These are phyloP conservation scores for Pythium dissimile DNA, from an alignment of 352 stramenopile genomes.

Conservation along the genomic window DNA sequence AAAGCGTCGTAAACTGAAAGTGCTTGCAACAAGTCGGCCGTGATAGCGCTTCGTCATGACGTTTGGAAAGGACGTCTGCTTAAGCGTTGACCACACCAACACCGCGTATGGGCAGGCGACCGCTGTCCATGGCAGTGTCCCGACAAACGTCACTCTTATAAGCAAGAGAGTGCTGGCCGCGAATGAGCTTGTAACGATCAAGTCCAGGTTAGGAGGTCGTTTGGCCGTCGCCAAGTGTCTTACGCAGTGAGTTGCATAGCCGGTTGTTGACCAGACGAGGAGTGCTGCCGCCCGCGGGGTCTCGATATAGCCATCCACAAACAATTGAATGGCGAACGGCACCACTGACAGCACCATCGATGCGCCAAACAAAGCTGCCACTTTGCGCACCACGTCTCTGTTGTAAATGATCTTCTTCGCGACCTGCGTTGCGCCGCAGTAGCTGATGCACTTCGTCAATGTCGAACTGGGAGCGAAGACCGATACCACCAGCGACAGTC, in stretches of 20 bases:
- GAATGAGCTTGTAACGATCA: not conserved
- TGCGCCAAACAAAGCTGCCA: not conserved
- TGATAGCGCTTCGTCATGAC: not conserved
- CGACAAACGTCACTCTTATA: not conserved
- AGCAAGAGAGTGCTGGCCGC: conserved; percentile 3
- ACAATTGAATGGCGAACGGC: conserved; percentile 5
- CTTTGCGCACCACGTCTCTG: not conserved
- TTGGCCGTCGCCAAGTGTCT: not conserved
- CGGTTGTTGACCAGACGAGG: not conserved
- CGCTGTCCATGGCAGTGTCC: not conserved
- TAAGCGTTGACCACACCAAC: not conserved
- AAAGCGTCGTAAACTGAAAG: not conserved
- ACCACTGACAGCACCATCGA: not conserved
- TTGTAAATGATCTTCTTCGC: conserved; percentile 1
- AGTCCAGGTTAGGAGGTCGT: not conserved
- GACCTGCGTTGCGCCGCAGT: conserved; percentile 1
- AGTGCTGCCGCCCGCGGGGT: conserved; percentile 1
- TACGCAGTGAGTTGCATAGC: not conserved
- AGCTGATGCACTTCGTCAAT: conserved; percentile 10
- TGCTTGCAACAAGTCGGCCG: not conserved
- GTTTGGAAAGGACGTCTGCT: not conserved
- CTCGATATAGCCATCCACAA: not conserved
- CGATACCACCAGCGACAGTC: conserved; percentile 3
- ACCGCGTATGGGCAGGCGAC: not conserved
- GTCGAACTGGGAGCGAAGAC: conserved; percentile 1